Evolutionary conservation across 2,329 filamentous ascomycete species (phyloP).

Genomic region (Epichloe gansuensis): DNA sequence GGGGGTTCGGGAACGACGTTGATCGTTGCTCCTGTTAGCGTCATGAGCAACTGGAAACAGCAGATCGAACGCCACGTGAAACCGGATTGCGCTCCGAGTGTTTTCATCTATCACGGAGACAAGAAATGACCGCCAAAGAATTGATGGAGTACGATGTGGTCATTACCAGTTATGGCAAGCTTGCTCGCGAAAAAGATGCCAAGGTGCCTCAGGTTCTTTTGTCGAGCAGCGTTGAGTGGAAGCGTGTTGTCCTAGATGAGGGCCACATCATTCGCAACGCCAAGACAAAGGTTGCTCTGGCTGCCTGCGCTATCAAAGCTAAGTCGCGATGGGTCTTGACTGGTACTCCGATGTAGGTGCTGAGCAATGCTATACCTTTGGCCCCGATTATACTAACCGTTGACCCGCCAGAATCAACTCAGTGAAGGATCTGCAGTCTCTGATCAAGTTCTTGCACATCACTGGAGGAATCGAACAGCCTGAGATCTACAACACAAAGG

Average conservation of each 20-base stretch:
- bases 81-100: conserved; percentile 44
- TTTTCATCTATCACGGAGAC: conserved; percentile 63
- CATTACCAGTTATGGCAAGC: conserved; percentile 71
- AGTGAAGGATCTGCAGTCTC: conserved; percentile 67
- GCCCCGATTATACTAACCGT: conserved; percentile 13
- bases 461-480: conserved; percentile 62
- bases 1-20: conserved; percentile 49
- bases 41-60: conserved; percentile 83
- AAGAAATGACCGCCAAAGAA: conserved; percentile 40
- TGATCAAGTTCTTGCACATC: conserved; percentile 64
- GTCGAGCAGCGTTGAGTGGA: conserved; percentile 45
- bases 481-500: conserved; percentile 54
- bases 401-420: conserved; percentile 48
- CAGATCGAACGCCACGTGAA: conserved; percentile 65
- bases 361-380: not conserved
- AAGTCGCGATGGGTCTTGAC: conserved; percentile 68
- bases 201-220: conserved; percentile 28
- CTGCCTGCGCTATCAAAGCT: conserved; percentile 53
- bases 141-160: conserved; percentile 60
- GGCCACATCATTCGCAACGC: conserved; percentile 73
- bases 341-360: conserved; percentile 61
- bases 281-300: conserved; percentile 56
- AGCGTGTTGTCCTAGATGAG: conserved; percentile 70
- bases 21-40: conserved; percentile 68
- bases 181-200: conserved; percentile 50